Conservation (phyloP, 2,329 filamentous ascomycete species). For the Penicillium paneum region DNA sequence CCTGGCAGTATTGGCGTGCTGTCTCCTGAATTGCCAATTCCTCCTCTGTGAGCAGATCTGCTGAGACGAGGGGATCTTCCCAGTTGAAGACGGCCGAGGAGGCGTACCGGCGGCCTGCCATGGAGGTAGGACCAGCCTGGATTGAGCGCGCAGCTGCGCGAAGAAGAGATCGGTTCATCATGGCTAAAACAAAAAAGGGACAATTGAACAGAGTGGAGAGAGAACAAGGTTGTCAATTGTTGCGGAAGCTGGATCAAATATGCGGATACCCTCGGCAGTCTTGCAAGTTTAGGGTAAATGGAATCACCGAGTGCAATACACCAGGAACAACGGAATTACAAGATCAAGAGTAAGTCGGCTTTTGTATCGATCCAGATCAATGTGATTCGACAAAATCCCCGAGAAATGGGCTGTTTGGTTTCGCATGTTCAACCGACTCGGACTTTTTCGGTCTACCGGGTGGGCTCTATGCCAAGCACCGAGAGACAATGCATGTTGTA, state of each 20-base stretch:
- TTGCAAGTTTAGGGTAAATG: constrained; percentile 1
- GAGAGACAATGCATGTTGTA: neutral
- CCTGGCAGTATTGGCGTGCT: constrained; percentile 90
- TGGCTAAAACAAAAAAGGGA: constrained; percentile 4
- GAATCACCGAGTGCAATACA: constrained; percentile 16
- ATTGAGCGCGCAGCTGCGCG: constrained; percentile 32
- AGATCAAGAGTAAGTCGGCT: neutral
- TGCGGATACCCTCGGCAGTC: constrained; percentile 32
- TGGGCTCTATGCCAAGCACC: constrained; percentile 3
- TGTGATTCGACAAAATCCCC: constrained; percentile 15
- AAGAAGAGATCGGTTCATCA: constrained; percentile 35
- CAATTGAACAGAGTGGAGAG: constrained; percentile 1
- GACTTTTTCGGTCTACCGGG: constrained; percentile 18
- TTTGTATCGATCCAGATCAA: neutral
- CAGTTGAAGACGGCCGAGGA: constrained; percentile 67
- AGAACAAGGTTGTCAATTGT: constrained; percentile 6
- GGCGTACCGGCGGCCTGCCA: constrained; percentile 21
- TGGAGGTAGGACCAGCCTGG: constrained; percentile 22
- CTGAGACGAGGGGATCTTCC: constrained; percentile 79
- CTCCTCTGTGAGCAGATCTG: constrained; percentile 79
- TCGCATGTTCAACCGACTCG: constrained; percentile 9
- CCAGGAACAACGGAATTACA: neutral
- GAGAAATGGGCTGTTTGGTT: constrained; percentile 1
- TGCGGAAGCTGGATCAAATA: constrained; percentile 27
- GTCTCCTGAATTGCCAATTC: constrained; percentile 87